Evolutionary conservation across 169 alveolate species (phyloP), one percentile per base, ranked within the genome.

Genomic region (Cryptosporidium sp.): DNA sequence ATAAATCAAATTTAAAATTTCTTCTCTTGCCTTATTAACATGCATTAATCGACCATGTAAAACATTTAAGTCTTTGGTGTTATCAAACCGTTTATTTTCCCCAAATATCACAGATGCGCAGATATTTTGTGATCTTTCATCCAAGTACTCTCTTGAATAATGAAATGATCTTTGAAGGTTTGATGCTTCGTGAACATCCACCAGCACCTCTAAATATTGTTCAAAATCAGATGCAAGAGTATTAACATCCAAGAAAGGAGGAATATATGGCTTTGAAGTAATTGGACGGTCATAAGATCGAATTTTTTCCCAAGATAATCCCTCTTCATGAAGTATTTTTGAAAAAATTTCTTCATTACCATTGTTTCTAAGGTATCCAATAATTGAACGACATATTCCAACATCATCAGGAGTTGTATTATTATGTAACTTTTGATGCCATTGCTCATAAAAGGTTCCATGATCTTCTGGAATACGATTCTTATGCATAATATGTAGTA

Each of bases 351-450:
- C 93, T 89, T 94, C 91, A 75, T 95, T 93, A 26, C 97, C 97
- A 85, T 92, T 92, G 18, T 92, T 85, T 73, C 93, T 92, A 56
- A 94, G 93, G 85, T 84, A 96, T 6, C 96, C 96, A 69, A 96
- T 93, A 61, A 96, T 87, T 48, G 97, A 97, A 84, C 95, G 96
- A 84, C 97, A 96, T 62, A 96, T 96, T 62, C 95, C 95, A 69
- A 96, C 94, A 92, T 96, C 98, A 86, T 95, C 98, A 0, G 98
- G 97, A 23, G 98, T 95, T 69, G 98, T 96, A 87, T 96, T 96
- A 92, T 96, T 96, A 93, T 96, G 98, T 56, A 96, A 91, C 87
- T 96, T 96, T 91, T 96, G 97, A 93, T 96, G 98, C 98, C 98
- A 96, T 93, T 96, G 96, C 69, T 96, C 98, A 91, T 95, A 95